phyloP scores from a whole-genome alignment of 2,329 filamentous ascomycete genomes.

The Myriosclerotinia curreyana region DNA sequence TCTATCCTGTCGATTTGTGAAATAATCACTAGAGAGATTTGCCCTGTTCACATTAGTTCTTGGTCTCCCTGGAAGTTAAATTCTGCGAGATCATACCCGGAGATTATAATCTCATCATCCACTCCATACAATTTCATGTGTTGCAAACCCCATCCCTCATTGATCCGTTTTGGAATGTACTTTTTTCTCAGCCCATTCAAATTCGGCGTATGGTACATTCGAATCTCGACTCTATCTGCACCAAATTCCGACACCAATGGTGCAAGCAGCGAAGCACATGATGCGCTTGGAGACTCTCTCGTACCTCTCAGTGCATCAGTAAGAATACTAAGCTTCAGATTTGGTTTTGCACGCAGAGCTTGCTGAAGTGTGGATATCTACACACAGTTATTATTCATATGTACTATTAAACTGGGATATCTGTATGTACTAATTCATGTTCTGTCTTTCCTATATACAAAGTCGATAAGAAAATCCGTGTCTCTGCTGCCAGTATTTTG shows the following conservation, averaged over 20 bases:
- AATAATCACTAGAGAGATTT: slow-evolving; percentile 91
- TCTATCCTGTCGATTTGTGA: slow-evolving; percentile 90
- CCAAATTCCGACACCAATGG: slow-evolving; percentile 85
- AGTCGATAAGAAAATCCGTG: slow-evolving; percentile 87
- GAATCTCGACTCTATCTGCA: slow-evolving; percentile 77
- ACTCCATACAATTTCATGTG: slow-evolving; percentile 99
- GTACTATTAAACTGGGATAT: not conserved
- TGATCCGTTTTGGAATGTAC: slow-evolving; percentile 82
- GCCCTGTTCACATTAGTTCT: slow-evolving; percentile 49
- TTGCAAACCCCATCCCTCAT: slow-evolving; percentile 96
- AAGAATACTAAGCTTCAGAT: slow-evolving; percentile 80
- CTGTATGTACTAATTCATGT: slow-evolving; percentile 60
- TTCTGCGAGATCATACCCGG: slow-evolving; percentile 57
- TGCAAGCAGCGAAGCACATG: slow-evolving; percentile 82
- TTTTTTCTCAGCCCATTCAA: slow-evolving; percentile 82
- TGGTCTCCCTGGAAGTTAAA: not conserved
- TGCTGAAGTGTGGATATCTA: slow-evolving; percentile 73
- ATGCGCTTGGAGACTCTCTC: slow-evolving; percentile 79
- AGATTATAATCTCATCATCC: slow-evolving; percentile 93
- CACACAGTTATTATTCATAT: slow-evolving; percentile 15
- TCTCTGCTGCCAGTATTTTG: slow-evolving; percentile 77
- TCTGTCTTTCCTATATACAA: slow-evolving; percentile 95
- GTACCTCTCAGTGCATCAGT: slow-evolving; percentile 91
- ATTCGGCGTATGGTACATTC: slow-evolving; percentile 98
- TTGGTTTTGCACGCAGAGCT: slow-evolving; percentile 69